These are phyloP conservation scores for Penicillium sp. DNA, from an alignment of 2,329 filamentous ascomycete species.

Conservation along the genomic window DNA sequence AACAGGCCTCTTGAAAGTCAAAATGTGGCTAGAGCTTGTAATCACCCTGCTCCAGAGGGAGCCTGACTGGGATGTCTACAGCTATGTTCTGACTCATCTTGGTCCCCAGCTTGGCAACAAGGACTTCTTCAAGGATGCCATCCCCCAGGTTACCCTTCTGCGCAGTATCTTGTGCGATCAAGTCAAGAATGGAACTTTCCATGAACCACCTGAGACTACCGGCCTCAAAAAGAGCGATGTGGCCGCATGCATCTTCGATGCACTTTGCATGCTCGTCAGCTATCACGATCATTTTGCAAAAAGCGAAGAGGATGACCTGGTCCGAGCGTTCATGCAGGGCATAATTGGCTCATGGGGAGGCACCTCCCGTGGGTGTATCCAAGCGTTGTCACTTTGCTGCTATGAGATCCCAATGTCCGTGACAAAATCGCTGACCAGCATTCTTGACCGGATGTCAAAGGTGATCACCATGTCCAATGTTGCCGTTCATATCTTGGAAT, in stretches of 20 bases:
- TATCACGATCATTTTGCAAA: conserved; percentile 86
- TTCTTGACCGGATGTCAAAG: conserved; percentile 90
- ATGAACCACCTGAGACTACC: conserved; percentile 76
- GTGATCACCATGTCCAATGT: conserved; percentile 93
- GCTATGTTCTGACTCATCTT: conserved; percentile 82
- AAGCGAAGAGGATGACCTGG: conserved; percentile 84
- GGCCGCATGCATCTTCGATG: conserved; percentile 83
- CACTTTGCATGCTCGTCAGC: conserved; percentile 82
- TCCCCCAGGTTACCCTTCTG: conserved; percentile 73
- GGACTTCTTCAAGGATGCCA: conserved; percentile 74
- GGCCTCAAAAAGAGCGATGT: conserved; percentile 85
- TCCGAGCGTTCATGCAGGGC: conserved; percentile 81
- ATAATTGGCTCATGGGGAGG: conserved; percentile 77
- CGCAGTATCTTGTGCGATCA: conserved; percentile 79
- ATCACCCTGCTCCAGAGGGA: conserved; percentile 73
- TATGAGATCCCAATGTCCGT: conserved; percentile 89
- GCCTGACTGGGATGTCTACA: conserved; percentile 88
- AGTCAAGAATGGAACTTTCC: conserved; percentile 73
- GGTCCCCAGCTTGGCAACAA: conserved; percentile 89
- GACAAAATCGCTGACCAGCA: conserved; percentile 79
- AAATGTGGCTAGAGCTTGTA: conserved; percentile 75
- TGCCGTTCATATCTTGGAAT: conserved; percentile 93
- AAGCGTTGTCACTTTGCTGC: conserved; percentile 91
- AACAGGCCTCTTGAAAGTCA: conserved; percentile 56
- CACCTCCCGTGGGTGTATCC: conserved; percentile 89